Evolutionary conservation across 371 early-diverging fungal species (phyloP), one percentile per base, ranked within the genome.

Genomic region (Homolaphlyctis polyrhiza): DNA sequence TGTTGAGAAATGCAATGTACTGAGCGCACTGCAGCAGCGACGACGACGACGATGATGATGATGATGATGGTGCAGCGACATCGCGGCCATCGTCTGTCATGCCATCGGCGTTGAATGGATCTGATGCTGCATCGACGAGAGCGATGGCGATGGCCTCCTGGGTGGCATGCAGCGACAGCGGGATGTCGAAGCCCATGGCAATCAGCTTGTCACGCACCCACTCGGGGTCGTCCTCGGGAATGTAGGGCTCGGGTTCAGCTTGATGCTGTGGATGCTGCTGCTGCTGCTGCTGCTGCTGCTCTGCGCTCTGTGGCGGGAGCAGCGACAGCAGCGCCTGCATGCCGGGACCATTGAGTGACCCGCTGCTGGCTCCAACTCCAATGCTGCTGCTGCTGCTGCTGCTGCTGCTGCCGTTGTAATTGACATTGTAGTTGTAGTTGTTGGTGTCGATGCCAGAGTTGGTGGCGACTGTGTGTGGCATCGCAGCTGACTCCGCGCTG

Each of bases 151-250:
- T 55, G 32, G 57, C 57, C 13, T 14, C 57, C 8, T 55, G 57
- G 35, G 27, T 27, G 25, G 52, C 52, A n/a, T 6, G 11, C 11
- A 32, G 28, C 25, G 28, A 4, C 5, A 11, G 3, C 6, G 6
- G 16, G n/a, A 23, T 5, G n/a, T 55, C 35, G 33, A 55, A 55
- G 35, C 57, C 57, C 28, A 55, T 11, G n/a, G 57, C 6, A 29
- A 55, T 23, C 28, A 55, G 57, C 35, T 55, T 11, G 35, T 11
- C 57, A 5, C 8, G 35, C n/a, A 55, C 57, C 28, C 28, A 27
- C 8, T 55, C 57, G 57, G 57, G 57, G 35, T 55, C 35, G 8
- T 55, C 34, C 35, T 55, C 57, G 35, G 6, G 30, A 34, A 3
- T 6, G 6, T 27, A 4, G 35, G 5, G 25, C 11, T n/a, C 52